A percentile compares a stretch with the other conserved stretches of the same genome.
Evolutionary conservation across 768 basidiomycete species (phyloP).

Genomic region (Tricholomella constricta): DNA sequence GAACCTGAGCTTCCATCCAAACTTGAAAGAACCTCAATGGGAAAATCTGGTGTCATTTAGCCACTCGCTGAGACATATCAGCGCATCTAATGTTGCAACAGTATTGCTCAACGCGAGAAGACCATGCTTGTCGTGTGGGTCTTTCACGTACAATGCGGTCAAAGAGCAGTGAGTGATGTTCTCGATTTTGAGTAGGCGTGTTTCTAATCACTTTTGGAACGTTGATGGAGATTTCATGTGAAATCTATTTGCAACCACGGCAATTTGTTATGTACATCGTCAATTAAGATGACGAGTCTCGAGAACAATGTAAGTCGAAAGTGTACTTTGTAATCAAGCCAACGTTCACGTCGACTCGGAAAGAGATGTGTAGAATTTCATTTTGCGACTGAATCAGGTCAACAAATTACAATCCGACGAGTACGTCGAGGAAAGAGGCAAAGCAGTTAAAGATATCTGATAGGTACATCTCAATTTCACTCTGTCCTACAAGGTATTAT

Average conservation of each 20-base stretch:
- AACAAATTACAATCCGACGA: constrained; percentile 5
- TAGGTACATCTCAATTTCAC: not conserved
- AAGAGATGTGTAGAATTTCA: too few species aligned
- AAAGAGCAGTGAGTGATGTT: constrained; percentile 1
- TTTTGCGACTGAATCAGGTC: not conserved
- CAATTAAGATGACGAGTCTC: not conserved
- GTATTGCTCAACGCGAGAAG: constrained; percentile 15
- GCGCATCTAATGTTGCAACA: not conserved
- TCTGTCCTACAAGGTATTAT: too few species aligned
- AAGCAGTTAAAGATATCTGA: not conserved
- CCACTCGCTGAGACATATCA: not conserved
- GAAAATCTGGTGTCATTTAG: constrained; percentile 28
- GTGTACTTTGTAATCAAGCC: too few species aligned
- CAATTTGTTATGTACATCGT: not conserved
- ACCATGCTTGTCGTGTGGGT: constrained; percentile 18
- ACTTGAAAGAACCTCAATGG: constrained; percentile 30
- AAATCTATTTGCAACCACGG: not conserved
- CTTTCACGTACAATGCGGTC: constrained; percentile 17
- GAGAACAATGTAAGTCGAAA: too few species aligned
- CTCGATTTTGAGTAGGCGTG: too few species aligned
- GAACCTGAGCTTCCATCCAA: constrained; percentile 26
- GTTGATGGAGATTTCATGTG: not conserved
- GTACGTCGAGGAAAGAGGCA: not conserved
- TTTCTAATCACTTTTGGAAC: not conserved
- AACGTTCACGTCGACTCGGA: too few species aligned